Evolutionary conservation across 345 rosid species (phyloP).

Genomic region (Stellera chamaejasme): DNA sequence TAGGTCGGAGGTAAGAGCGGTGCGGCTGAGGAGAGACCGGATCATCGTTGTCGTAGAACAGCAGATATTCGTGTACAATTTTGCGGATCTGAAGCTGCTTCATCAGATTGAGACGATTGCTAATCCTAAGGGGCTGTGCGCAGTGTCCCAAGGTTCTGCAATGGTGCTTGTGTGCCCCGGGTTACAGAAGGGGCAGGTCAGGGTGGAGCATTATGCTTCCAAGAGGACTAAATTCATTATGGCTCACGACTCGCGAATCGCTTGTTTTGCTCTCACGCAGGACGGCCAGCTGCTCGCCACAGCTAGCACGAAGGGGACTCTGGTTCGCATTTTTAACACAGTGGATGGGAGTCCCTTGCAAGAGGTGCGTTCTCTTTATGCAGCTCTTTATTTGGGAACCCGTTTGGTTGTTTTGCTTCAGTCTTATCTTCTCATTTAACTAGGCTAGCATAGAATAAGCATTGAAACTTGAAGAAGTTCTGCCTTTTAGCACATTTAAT

Average conservation of each 20-base stretch:
- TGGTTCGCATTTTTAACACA: slow-evolving; percentile 65
- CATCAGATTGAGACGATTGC: slow-evolving; percentile 89
- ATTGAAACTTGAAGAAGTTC: neutral
- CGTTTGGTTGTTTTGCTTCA: neutral
- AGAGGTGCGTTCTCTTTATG: slow-evolving; percentile 37
- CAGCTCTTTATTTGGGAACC: neutral
- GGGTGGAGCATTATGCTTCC: slow-evolving; percentile 78
- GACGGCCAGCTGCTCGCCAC: slow-evolving; percentile 87
- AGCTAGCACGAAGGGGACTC: slow-evolving; percentile 78
- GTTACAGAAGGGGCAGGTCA: slow-evolving; percentile 78
- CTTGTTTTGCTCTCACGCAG: slow-evolving; percentile 69
- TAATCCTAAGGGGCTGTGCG: slow-evolving; percentile 87
- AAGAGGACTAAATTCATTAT: slow-evolving; percentile 75
- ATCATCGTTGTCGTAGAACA: slow-evolving; percentile 71
- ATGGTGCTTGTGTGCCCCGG: slow-evolving; percentile 86
- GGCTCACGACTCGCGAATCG: slow-evolving; percentile 88
- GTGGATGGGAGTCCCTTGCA: slow-evolving; percentile 66
- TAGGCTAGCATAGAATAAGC: neutral
- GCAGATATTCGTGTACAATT: slow-evolving; percentile 50
- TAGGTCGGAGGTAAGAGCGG: slow-evolving; percentile 76
- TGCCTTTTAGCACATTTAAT: neutral
- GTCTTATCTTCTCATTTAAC: neutral
- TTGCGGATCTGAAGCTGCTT: slow-evolving; percentile 61
- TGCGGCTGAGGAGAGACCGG: slow-evolving; percentile 68
- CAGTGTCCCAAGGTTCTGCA: slow-evolving; percentile 74